Base-by-base conservation (phyloP, 2,329 filamentous ascomycete genomes). In the Cucurbitaria berberidis region DNA sequence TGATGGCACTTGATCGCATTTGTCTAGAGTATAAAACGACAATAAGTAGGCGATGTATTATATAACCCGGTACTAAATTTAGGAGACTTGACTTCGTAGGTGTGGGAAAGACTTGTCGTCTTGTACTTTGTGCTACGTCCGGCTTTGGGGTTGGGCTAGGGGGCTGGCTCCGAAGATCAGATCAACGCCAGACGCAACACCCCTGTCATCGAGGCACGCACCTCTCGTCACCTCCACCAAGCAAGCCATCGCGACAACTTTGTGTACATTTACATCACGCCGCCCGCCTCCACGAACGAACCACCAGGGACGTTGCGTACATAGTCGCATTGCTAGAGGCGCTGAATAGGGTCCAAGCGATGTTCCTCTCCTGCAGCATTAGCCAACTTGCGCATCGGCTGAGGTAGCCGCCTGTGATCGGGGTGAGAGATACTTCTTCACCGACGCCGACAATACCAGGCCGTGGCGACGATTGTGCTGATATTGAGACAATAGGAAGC, bases 381-480 rank as follows among this genome's bases (percentile, higher is more conserved):
- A 62, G 63, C 62, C 60, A 48, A 48, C 57, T 48, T 45, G 62
- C 62, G 60, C 64, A 56, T 49, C 63, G 62, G 65, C 67, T 69
- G 67, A 64, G 67, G 63, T 67, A 66, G 62, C 60, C 18, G 7
- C 48, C 41, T 48, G 5, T 29, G 42, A 40, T 55, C 49, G 55
- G 50, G 53, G 62, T 63, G 57, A 53, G 55, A 53, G 45, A 34
- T 24, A 38, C n/a, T 30, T 43, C 45, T 49, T 46, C 57, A 44
- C 35, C 51, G 40, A 27, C 26, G 38, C 34, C 10, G 30, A 34
- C 30, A 34, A 55, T 50, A 26, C 21, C 48, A 48, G 16, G 36
- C 45, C 35, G 19, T 35, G 41, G 44, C 22, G n/a, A 27, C 27
- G 29, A 30, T 44, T 39, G 40, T 55, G 45, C 60, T 59, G 24